Evolutionary conservation across 225 moss, liverwort and hornwort species (phyloP), one percentile per base, ranked within the genome.

Genomic region (Antitrichia curtipendula): DNA sequence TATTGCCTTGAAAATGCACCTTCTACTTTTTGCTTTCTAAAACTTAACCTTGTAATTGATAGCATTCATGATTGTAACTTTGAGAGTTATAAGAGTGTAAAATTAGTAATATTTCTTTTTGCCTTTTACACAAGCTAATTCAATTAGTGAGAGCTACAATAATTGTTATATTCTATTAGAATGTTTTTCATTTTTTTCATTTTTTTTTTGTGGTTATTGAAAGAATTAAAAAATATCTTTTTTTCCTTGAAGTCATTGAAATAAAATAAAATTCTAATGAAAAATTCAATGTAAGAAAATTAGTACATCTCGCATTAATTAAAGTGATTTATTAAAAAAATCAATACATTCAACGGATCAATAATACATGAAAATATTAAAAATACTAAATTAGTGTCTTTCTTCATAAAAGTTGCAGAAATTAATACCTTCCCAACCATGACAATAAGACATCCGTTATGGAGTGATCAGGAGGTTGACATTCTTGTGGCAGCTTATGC

Each of bases 291-390:
- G 6, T 36, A 52, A 36, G 0, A 75, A 36, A 76, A 53, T 23
- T 3, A 23, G 3, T 23, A 13, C 4, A 0, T 23, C 36, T 23
- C 1, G 0, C 0, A 36, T 1, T 2, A 53, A 75, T 14, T 23
- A 5, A 36, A 14, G 2, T 53, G 23, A 8, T 1, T 50, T 74
- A n/a, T 47, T 3, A 18, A 0, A 14, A 5, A 2, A 28, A 75
- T 32, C 45, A 45, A 13, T 2, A 52, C 13, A 34, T 41, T 79
- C 11, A 8, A 38, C 2, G 1, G 1, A 28, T 59, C 19, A 19
- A 9, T 6, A 59, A 29, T 29, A 31, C 6, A 41, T 59, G 12
- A 29, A 80, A 8, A 28, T n/a, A n/a, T n/a, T n/a, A 19, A 13
- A 24, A 56, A 27, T 57, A 38, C n/a, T 57, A 29, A 78, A 76